Base-by-base conservation (phyloP, 108 stramenopile species). In the Stephanodiscus triporus region DNA sequence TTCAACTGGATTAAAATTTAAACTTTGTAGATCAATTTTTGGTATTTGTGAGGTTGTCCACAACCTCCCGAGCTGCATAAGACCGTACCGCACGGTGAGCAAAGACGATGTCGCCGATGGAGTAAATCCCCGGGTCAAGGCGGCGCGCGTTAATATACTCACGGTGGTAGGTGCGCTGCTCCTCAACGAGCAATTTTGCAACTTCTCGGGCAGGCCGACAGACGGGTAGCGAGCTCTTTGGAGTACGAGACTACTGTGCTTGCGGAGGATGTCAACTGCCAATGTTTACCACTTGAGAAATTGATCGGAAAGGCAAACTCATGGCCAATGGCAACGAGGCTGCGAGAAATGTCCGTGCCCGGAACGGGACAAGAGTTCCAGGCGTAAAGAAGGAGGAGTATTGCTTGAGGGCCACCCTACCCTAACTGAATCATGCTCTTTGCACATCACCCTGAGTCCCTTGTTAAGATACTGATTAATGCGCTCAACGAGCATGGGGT, bases 381-480 rank as follows among this genome's bases (percentile, higher is more conserved):
- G n/a, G n/a, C n/a, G n/a, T n/a, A n/a, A n/a, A n/a, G n/a, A n/a
- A n/a, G n/a, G n/a, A n/a, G n/a, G n/a, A 75, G 6, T 56, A 7
- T 36, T 66, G 23, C 24, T 51, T 66, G 20, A 57, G 56, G 13
- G 67, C 74, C 4, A 59, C 74, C 16, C 54, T 20, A 20, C 50
- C 37, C 26, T 56, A 43, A 47, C 20, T 5, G 63, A 23, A 5
- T 65, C 45, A 8, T 14, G 19, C 7, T 53, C 19, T 6, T 53
- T 53, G 6, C 17, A n/a, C 20, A 53, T 4, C 1, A 53, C 14
- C 27, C 13, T 17, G 27, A 27, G 36, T 22, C 48, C 74, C 8
- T 66, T 75, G 50, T 75, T 75, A 5, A 75, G 38, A 24, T 75
- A 67, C 8, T 23, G 22, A 47, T 75, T 64, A n/a, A 75, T 24